Percentiles rank a stretch among this genome's conserved stretches.
Conservation (phyloP, 805 yeast genomes). For the Wickerhamomyces bisporus region DNA sequence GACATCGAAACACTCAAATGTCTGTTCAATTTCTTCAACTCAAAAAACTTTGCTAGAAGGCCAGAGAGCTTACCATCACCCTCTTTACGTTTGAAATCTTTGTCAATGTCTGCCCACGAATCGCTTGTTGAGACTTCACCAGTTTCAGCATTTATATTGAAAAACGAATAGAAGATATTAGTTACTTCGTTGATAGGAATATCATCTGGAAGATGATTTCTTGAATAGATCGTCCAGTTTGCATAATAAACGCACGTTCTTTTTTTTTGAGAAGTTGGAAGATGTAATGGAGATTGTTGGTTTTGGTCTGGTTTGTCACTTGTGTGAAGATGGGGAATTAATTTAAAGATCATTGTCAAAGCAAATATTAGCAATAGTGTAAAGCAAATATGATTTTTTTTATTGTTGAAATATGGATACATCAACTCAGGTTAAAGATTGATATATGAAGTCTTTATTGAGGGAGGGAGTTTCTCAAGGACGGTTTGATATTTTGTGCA, state of each 20-base stretch:
- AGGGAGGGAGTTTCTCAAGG: too few relatives aligned
- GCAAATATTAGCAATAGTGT: too few relatives aligned
- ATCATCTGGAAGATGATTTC: conserved; percentile 54
- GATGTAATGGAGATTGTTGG: neutral
- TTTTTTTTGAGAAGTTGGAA: conserved; percentile 4
- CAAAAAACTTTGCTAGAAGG: conserved; percentile 40
- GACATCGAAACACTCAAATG: conserved; percentile 60
- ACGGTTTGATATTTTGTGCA: too few relatives aligned
- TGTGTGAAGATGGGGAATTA: too few relatives aligned
- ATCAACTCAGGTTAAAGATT: too few relatives aligned
- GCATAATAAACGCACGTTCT: conserved; percentile 42
- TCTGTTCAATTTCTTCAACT: conserved; percentile 37
- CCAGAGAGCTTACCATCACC: conserved; percentile 33
- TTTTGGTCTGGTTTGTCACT: too few relatives aligned
- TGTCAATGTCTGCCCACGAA: conserved; percentile 56
- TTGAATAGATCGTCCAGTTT: conserved; percentile 62
- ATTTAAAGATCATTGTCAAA: too few relatives aligned
- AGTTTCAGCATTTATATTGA: conserved; percentile 46
- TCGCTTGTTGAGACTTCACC: conserved; percentile 58
- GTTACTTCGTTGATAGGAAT: conserved; percentile 55
- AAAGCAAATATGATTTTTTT: too few relatives aligned
- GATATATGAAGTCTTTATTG: too few relatives aligned
- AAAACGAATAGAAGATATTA: conserved; percentile 75
- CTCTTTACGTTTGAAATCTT: conserved; percentile 22
- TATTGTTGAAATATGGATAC: too few relatives aligned